A percentile compares a stretch with the other conserved stretches of the same genome.
Evolutionary conservation across 169 alveolate species (phyloP).

Genomic region (Eimeria sp.): DNA sequence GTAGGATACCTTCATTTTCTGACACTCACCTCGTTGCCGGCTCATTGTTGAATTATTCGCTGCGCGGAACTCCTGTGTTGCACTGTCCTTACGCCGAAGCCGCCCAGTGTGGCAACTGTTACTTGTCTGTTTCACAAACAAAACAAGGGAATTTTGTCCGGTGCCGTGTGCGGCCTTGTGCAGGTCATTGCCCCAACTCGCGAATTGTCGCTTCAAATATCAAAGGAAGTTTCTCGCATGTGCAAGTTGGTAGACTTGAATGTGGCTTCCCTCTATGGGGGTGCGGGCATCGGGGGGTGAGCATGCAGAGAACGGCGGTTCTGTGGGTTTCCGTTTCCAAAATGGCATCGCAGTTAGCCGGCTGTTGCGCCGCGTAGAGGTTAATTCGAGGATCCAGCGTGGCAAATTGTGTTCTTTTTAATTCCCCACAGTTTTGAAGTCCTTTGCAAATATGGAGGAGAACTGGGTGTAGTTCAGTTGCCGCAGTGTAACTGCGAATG

Average conservation of each 20-base stretch:
- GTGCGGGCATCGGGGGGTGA: conserved; percentile 84
- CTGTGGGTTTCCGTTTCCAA: not conserved
- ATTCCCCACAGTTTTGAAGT: not conserved
- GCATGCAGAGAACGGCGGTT: not conserved
- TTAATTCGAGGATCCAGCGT: not conserved
- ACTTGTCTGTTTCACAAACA: not conserved
- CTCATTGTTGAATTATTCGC: not conserved
- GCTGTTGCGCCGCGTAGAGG: not conserved
- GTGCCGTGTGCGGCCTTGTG: not conserved
- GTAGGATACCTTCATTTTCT: conserved; percentile 95
- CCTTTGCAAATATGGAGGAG: not conserved
- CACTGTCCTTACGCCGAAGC: not conserved
- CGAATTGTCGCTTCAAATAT: conserved; percentile 96
- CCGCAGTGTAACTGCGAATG: not conserved
- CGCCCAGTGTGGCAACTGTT: conserved; percentile 54
- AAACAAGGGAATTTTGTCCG: not conserved
- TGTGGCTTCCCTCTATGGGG: conserved; percentile 74
- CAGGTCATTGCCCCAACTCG: conserved; percentile 96
- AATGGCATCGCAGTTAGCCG: not conserved
- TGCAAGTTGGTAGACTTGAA: conserved; percentile 76
- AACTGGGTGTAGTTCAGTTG: not conserved
- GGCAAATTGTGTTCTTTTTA: not conserved
- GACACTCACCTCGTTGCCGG: conserved; percentile 88
- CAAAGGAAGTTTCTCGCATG: conserved; percentile 88
- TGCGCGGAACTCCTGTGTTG: not conserved